phyloP scores from a whole-genome alignment of 1,139 yeast genomes.

The Suhomyces wounanorum region DNA sequence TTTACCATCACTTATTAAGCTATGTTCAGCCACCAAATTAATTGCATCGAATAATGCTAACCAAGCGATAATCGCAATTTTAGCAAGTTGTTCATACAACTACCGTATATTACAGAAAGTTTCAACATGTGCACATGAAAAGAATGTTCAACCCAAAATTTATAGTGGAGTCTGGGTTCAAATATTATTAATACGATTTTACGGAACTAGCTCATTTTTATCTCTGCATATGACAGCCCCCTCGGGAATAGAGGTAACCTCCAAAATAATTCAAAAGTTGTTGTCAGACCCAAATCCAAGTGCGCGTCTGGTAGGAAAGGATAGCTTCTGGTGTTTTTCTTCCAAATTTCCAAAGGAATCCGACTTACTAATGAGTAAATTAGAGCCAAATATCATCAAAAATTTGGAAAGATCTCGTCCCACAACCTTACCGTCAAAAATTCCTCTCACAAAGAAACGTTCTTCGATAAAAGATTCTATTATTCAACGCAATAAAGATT shows the following conservation, averaged over 20 bases:
- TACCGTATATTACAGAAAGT: conserved; percentile 56
- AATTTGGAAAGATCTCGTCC: conserved; percentile 55
- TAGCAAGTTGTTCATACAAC: conserved; percentile 57
- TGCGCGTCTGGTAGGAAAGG: conserved; percentile 76
- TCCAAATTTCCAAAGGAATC: conserved; percentile 50
- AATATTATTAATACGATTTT: conserved; percentile 52
- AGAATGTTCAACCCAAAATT: conserved; percentile 67
- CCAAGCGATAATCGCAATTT: conserved; percentile 61
- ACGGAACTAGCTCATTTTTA: conserved; percentile 28
- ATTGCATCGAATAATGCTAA: conserved; percentile 78
- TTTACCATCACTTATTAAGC: conserved; percentile 56
- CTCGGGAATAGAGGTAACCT: conserved; percentile 48
- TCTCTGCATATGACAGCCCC: conserved; percentile 37
- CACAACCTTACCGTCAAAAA: conserved; percentile 8
- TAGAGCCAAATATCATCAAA: conserved; percentile 40
- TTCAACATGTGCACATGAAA: conserved; percentile 60
- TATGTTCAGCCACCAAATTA: conserved; percentile 76
- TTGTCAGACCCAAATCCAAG: conserved; percentile 78
- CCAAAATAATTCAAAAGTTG: conserved; percentile 58
- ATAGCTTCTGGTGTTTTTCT: conserved; percentile 70
- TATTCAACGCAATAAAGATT: conserved; percentile 36
- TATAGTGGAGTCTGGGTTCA: conserved; percentile 74
- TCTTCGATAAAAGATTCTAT: conserved; percentile 39
- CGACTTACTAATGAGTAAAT: conserved; percentile 51
- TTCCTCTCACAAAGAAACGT: conserved; percentile 19